Base-by-base conservation (phyloP, 306 rosid species). In the Medicago arabica region DNA sequence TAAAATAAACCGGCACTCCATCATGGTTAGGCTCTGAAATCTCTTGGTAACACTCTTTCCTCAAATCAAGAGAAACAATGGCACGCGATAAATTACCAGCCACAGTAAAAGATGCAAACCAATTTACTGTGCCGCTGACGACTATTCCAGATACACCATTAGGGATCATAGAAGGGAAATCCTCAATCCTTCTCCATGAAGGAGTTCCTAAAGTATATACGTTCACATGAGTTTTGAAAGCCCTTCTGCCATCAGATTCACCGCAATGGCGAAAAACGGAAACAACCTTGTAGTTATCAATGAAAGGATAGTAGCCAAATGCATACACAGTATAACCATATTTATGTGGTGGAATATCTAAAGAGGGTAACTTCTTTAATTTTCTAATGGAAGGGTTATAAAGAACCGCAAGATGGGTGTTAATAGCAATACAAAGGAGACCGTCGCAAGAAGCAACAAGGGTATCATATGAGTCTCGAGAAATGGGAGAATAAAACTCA, bases 101-200 rank as follows among this genome's bases (percentile, higher is more conserved):
- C 51, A 12, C 4, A 46, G 0, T 5, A 46, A 4, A 46, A 46
- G 11, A 12, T 1, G 51, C 51, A 5, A 46, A 12, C 51, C n/a
- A 46, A 46, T 44, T 44, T 2, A 44, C n/a, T 5, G 50, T 44
- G 1, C 50, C 50, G 13, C 50, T 11, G 12, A 46, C 51, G n/a
- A 46, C 4, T 46, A 46, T 15, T 12, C 51, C 16, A 0, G 14
- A 15, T 46, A 4, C 7, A 46, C n/a, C 1, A 44, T 44, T 11
- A 4, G 51, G 51, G 5, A 6, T n/a, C 19, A 50, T 14, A n/a
- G 51, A 59, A 39, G 85, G 78, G 8, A 69, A 74, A 0, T 65
- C 72, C 62, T 40, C 64, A 78, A 81, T 78, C 65, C 25, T 36
- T 38, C 81, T 81, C 85, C 83, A 77, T 5, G 25, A 69, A 39